Evolutionary conservation across 202 grass and related monocot species (phyloP), one percentile per base, ranked within the genome.

Genomic region (Panicum virgatum): DNA sequence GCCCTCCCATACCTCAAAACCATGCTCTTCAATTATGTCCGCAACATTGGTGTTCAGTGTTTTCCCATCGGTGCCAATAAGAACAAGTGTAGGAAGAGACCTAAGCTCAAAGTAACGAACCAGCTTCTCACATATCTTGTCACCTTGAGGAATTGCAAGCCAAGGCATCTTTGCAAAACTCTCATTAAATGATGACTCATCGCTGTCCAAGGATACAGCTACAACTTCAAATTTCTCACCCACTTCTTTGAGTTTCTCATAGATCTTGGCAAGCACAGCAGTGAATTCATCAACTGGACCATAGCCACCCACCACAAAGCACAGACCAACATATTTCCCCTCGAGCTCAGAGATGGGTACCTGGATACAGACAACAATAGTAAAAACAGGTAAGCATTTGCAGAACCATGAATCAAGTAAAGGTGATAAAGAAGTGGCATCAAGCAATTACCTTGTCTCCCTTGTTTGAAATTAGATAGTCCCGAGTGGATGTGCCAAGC

Each of bases 1-100:
- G 6, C 88, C 90, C 80, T 96, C 88, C 88, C 83, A 94, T 79
- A 88, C 88, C 11, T 89, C 95, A 40, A 82, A 73, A 53, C 86
- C 92, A 54, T 92, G 75, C 37, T 94, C 92, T 25, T 88, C 84
- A 77, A 94, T 88, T 73, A 89, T 77, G 12, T 90, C 92, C 2
- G 90, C 86, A 5, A 86, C 46, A 77, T 93, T 91, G 44, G 10
- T 66, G 62, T 75, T 85, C 50, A 89, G 64, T 76, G 88, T 98
- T 86, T 98, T 98, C 62, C 95, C 92, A 83, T 94, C 92, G 27
- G 90, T 51, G 27, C 90, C 95, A 76, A 94, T 92, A 44, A 98
- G 66, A 42, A 91, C 90, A 76, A 98, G 81, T 38, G 84, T 93
- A 52, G 92, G 95, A 68, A 92, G 73, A 30, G n/a, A 4, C 7